Evolutionary conservation across 2,329 filamentous ascomycete genomes (phyloP), one percentile per base, ranked within the genome.

Genomic region (Aspergillus terreus): DNA sequence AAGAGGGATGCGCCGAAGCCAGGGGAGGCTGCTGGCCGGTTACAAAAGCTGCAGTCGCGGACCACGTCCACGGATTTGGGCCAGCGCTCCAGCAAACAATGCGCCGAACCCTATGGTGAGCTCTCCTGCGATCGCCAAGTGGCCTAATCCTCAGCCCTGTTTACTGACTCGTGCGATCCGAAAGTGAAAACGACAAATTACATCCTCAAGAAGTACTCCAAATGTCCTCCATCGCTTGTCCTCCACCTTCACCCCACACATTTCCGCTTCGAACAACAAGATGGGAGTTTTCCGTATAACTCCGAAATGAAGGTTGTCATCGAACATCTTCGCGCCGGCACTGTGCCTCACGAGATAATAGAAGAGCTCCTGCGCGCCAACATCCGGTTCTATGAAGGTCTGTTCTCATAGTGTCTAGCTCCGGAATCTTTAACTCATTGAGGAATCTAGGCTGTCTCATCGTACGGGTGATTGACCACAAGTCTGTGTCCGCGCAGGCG

Each of bases 221-320:
- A 81, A 63, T 79, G 79, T 46, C 83, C 86, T 7, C 92, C 94
- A 0, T 97, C 92, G 4, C 77, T 99, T 21, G 84, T 92, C 46
- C 78, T 99, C 21, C 92, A 96, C 68, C 77, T 99, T 30, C 86
- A 96, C 66, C 80, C 85, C 9, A 90, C 82, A 4, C 87, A 96
- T 71, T 97, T 96, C 67, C 84, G 88, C 52, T 95, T 99, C 73
- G 92, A 97, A 61, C 85, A 91, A 63, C 92, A 96, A 71, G 91
- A 96, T 70, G 89, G 92, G 64, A 92, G 88, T 66, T 96, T 96
- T 63, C 81, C 83, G 4, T 97, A 97, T 71, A 89, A 90, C 63
- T 96, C 91, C 17, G 91, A 94, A 21, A 96, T 97, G 92, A 84
- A 82, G 61, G 73, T 89, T 60, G 77, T 89, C 46, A 77, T 96